Evolutionary conservation across 2,329 filamentous ascomycete genomes (phyloP), one percentile per base, ranked within the genome.

Genomic region (Phialophora macrospora): DNA sequence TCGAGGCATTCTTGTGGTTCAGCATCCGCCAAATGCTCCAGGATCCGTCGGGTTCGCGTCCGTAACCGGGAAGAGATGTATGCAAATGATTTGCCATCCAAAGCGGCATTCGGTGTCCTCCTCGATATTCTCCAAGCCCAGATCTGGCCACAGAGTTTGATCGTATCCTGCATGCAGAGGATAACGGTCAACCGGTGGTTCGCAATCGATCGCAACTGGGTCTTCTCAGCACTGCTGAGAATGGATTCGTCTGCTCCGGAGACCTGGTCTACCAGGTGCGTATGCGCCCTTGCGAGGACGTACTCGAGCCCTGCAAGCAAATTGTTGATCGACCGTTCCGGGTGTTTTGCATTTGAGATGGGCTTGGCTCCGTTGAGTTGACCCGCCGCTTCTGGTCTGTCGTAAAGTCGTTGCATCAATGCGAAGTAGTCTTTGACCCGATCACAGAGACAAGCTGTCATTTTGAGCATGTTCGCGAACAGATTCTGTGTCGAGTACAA

Each of bases 111-210:
- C 24, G 80, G 70, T 34, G 73, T 66, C 20, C 73, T 73, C 55
- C 85, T 85, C 74, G 89, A 87, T 5, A 90, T 85, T 14, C 85
- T 92, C 94, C 95, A 99, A 0, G 91, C 91, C 95, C 96, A 99
- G 60, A 99, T 97, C 12, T 84, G 87, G 75, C 96, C 96, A 77
- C 93, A 97, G 57, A 96, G 91, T 26, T 92, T 88, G 65, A 98
- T 92, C 0, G 93, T 92, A 76, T 99, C 96, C 77, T 98, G 94
- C 75, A 99, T 97, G 11, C 93, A 96, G n/a, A 99, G 83, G 51
- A 97, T 84, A 22, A 99, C 94, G 0, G 95, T 98, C 24, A 99
- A 83, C 54, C 94, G 87, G 72, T 95, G 94, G 74, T 98, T 99
- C 8, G 93, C 93, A n/a, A 91, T 93, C 7, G 89, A 87, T 56